Evolutionary conservation across 1,284 basidiomycete genomes (phyloP).

Genomic region (Fereydounia khargensis): DNA sequence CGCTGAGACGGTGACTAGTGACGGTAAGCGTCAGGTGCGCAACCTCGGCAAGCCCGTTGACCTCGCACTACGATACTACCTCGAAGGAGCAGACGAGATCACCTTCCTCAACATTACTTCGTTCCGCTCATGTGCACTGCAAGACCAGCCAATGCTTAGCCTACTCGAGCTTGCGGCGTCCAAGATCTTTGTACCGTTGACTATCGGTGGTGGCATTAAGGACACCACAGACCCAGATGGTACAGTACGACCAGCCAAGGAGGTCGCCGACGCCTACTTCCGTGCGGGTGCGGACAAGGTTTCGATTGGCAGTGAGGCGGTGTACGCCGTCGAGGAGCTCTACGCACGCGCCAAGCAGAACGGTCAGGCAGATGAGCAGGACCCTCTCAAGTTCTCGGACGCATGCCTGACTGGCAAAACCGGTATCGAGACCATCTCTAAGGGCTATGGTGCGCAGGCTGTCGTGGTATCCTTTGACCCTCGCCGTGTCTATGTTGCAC

Average conservation of each 20-base stretch:
- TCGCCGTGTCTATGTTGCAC: slow-evolving; percentile 78
- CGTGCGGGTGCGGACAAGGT: slow-evolving; percentile 95
- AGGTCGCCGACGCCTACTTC: slow-evolving; percentile 95
- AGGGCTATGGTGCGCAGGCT: slow-evolving; percentile 89
- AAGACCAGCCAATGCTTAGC: slow-evolving; percentile 96
- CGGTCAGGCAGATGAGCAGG: slow-evolving; percentile 60
- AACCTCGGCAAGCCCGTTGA: slow-evolving; percentile 98
- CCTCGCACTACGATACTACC: slow-evolving; percentile 82
- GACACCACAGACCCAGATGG: slow-evolving; percentile 95
- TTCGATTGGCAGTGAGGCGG: slow-evolving; percentile 92
- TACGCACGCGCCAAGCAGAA: slow-evolving; percentile 68
- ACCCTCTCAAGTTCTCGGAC: slow-evolving; percentile 37
- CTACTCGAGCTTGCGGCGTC: slow-evolving; percentile 87
- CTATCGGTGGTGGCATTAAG: slow-evolving; percentile 97
- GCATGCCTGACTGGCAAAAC: slow-evolving; percentile 61
- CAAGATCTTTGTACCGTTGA: slow-evolving; percentile 93
- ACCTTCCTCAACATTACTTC: slow-evolving; percentile 99
- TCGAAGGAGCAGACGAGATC: slow-evolving; percentile 89
- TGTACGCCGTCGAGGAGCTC: slow-evolving; percentile 84
- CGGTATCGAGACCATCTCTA: slow-evolving; percentile 89
- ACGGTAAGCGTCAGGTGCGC: slow-evolving; percentile 69
- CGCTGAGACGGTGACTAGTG: slow-evolving; percentile 46
- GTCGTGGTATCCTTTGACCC: slow-evolving; percentile 98
- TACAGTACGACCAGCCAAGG: slow-evolving; percentile 77
- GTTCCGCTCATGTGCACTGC: slow-evolving; percentile 91